Base-by-base conservation (phyloP, 225 moss, liverwort and hornwort genomes). In the Sphagnum contortum region DNA sequence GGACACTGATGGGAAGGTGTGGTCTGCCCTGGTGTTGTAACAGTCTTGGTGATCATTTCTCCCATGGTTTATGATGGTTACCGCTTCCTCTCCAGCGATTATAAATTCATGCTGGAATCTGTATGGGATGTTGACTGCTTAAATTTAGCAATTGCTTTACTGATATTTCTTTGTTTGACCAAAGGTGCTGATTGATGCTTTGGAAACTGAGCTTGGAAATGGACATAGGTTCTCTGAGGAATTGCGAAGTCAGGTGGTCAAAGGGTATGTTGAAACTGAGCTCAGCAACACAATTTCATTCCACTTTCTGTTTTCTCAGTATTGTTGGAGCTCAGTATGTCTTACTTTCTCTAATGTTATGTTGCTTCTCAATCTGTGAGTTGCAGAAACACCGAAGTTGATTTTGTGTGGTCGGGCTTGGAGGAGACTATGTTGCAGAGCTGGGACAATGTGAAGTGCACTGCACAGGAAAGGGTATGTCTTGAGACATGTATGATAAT, bases 371-470 rank as follows among this genome's bases (percentile, higher is more conserved):
- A 29, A 29, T 29, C 29, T 29, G 29, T 29, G 29, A 29, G 48
- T 12, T 60, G 75, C 84, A 89, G 91, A 57, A 89, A 92, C 54
- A 89, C 89, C 57, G 91, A 92, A 74, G 91, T 92, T 65, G 91
- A 92, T 78, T 92, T 87, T 72, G 89, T 92, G 9, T 82, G 80
- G 72, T 89, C 91, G 57, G 91, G 91, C 14, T 77, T 92, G 13
- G 91, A 92, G 77, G 91, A 89, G 73, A 89, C 91, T 6, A 89
- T 92, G 91, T 76, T 92, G 78, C 65, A 77, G 52, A 84, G 87
- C 75, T 89, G 87, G 89, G 84, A 85, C 54, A 85, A 79, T 55
- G 91, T 92, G 50, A 87, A 79, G 77, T 79, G 79, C 68, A 89
- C 87, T 56, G 89, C 91, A 57, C 79, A 80, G 62, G 77, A 66